phyloP scores from a whole-genome alignment of 176 grass and related monocot species.

The Zea luxurians region DNA sequence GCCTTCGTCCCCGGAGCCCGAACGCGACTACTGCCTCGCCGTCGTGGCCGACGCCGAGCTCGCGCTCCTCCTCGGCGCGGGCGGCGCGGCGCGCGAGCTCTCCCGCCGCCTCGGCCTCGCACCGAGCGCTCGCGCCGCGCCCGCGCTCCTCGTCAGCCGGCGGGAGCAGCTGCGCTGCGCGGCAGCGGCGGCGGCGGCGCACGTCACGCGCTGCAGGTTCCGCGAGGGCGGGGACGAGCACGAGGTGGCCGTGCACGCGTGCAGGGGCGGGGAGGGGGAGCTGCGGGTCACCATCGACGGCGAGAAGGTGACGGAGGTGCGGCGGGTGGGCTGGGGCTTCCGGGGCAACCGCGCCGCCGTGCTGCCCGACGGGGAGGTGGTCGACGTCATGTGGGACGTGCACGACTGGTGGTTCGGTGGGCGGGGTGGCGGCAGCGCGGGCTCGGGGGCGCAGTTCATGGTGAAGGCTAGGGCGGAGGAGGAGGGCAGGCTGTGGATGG shows the following conservation, averaged over 20 bases:
- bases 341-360: slow-evolving; percentile 65
- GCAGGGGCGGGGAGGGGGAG: slow-evolving; percentile 48
- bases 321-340: slow-evolving; percentile 64
- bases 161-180: slow-evolving; percentile 53
- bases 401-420: slow-evolving; percentile 82
- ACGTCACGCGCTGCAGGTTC: slow-evolving; percentile 64
- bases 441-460: slow-evolving; percentile 69
- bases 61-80: slow-evolving; percentile 58
- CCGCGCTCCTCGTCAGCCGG: slow-evolving; percentile 49
- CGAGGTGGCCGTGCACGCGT: slow-evolving; percentile 57
- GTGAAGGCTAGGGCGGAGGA: slow-evolving; percentile 58
- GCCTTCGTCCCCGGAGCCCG: slow-evolving; percentile 45
- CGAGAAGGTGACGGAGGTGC: slow-evolving; percentile 62
- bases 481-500: slow-evolving; percentile 74
- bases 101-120: slow-evolving; percentile 42
- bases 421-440: not conserved
- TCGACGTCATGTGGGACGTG: slow-evolving; percentile 93
- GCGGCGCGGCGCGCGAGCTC: slow-evolving; percentile 34
- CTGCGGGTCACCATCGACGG: slow-evolving; percentile 69
- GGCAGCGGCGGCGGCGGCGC: slow-evolving; percentile 10
- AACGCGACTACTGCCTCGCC: slow-evolving; percentile 58
- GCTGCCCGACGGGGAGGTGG: slow-evolving; percentile 57
- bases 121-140: not conserved
- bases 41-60: slow-evolving; percentile 60
- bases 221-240: slow-evolving; percentile 62